phyloP scores from a whole-genome alignment of 2,329 filamentous ascomycete genomes.

The Xylariaceae sp. region DNA sequence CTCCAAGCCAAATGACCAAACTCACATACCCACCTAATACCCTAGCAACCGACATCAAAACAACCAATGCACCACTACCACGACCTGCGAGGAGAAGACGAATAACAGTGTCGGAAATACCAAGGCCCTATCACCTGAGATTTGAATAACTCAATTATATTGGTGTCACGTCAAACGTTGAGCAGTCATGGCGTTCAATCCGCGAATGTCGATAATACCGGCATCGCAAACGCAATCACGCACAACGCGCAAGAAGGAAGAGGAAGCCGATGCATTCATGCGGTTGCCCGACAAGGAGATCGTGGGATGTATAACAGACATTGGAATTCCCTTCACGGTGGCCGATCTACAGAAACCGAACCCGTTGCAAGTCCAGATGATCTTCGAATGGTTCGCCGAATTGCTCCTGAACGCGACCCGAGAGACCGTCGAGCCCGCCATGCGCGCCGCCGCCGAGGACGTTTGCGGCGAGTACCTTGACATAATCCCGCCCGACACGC shows the following conservation, averaged over 20 bases:
- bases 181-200: conserved; percentile 50
- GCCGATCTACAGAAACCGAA: conserved; percentile 91
- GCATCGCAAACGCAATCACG: conserved; percentile 47
- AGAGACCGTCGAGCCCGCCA: conserved; percentile 88
- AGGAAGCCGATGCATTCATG: conserved; percentile 55
- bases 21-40: neutral
- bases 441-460: conserved; percentile 87
- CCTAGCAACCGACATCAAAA: conserved; percentile 17
- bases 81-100: neutral
- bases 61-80: conserved; percentile 4
- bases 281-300: conserved; percentile 69
- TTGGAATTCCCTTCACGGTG: conserved; percentile 82
- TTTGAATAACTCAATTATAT: neutral
- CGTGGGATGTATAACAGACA: conserved; percentile 93
- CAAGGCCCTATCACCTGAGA: neutral
- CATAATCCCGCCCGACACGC: conserved; percentile 77
- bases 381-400: conserved; percentile 97
- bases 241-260: conserved; percentile 50
- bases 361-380: conserved; percentile 88
- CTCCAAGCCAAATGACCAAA: neutral
- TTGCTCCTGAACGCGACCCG: conserved; percentile 89
- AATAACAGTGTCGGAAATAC: neutral
- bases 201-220: conserved; percentile 56
- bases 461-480: conserved; percentile 79
- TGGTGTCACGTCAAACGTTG: neutral